Conservation (phyloP, 1,284 basidiomycete genomes). For the Cutaneotrichosporon sp. region DNA sequence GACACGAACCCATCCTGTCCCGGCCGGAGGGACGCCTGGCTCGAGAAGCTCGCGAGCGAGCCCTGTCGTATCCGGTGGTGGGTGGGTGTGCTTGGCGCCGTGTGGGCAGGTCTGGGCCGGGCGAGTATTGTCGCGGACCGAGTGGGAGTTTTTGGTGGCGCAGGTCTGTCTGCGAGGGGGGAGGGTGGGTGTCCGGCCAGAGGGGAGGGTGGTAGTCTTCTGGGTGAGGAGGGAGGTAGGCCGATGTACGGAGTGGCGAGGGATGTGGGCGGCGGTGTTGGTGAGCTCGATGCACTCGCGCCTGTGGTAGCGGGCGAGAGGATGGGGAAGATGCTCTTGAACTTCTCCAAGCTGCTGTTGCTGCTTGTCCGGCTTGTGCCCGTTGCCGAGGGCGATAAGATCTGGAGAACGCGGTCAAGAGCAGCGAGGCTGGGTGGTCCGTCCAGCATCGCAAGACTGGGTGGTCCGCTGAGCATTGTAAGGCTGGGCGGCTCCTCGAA, state of each 20-base stretch:
- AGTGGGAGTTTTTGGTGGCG: background rate
- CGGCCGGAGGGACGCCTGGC: background rate
- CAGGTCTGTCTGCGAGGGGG: background rate
- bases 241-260: background rate
- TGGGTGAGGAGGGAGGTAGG: background rate
- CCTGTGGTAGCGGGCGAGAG: too few relatives aligned
- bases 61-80: background rate
- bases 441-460: background rate
- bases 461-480: too few relatives aligned
- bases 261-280: background rate
- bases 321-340: too few relatives aligned
- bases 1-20: conserved; percentile 4
- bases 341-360: too few relatives aligned
- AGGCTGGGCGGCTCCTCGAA: background rate
- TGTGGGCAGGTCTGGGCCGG: background rate
- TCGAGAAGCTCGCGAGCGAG: background rate
- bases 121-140: background rate
- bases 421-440: too few relatives aligned
- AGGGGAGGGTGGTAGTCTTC: too few relatives aligned
- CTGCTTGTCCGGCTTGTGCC: too few relatives aligned
- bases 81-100: background rate
- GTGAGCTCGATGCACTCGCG: too few relatives aligned
- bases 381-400: too few relatives aligned
- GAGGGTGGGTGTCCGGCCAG: too few relatives aligned
- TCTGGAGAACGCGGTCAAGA: too few relatives aligned